phyloP scores from a whole-genome alignment of 2,329 filamentous ascomycete species.

The Beauveria rudraprayagi region DNA sequence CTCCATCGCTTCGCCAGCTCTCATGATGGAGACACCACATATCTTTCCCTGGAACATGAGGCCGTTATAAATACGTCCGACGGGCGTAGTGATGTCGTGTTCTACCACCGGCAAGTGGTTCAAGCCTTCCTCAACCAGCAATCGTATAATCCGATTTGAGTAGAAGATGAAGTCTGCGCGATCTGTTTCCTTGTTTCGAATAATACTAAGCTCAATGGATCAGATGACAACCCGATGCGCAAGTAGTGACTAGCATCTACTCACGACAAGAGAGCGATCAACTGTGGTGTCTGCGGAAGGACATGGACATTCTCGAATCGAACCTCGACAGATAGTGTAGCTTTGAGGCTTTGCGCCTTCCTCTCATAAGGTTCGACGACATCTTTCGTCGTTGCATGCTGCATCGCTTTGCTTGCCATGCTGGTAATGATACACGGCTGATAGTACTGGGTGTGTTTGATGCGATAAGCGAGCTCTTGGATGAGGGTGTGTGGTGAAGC shows the following conservation, averaged over 20 bases:
- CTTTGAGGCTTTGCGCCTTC: slow-evolving; percentile 68
- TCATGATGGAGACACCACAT: slow-evolving; percentile 97
- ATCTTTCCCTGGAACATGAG: slow-evolving; percentile 97
- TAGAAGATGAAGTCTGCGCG: slow-evolving; percentile 99
- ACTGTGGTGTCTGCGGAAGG: slow-evolving; percentile 85
- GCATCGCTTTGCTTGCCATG: not conserved
- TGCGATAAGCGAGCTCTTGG: not conserved
- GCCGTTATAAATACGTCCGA: slow-evolving; percentile 79
- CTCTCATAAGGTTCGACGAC: slow-evolving; percentile 6
- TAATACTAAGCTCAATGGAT: slow-evolving; percentile 61
- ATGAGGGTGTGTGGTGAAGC: not conserved
- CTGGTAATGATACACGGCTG: not conserved
- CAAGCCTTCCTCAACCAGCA: slow-evolving; percentile 92
- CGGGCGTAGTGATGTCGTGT: slow-evolving; percentile 82
- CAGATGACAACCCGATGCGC: slow-evolving; percentile 16
- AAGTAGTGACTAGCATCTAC: slow-evolving; percentile 28
- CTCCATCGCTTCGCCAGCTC: slow-evolving; percentile 97
- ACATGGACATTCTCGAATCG: slow-evolving; percentile 82
- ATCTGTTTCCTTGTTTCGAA: slow-evolving; percentile 81
- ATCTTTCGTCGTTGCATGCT: slow-evolving; percentile 1
- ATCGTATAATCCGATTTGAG: slow-evolving; percentile 93
- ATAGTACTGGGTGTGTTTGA: not conserved
- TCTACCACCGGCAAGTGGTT: slow-evolving; percentile 92
- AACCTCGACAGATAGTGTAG: slow-evolving; percentile 80
- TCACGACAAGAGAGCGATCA: slow-evolving; percentile 96